Evolutionary conservation across 306 rosid genomes (phyloP).

Genomic region (Ceratonia siliqua): DNA sequence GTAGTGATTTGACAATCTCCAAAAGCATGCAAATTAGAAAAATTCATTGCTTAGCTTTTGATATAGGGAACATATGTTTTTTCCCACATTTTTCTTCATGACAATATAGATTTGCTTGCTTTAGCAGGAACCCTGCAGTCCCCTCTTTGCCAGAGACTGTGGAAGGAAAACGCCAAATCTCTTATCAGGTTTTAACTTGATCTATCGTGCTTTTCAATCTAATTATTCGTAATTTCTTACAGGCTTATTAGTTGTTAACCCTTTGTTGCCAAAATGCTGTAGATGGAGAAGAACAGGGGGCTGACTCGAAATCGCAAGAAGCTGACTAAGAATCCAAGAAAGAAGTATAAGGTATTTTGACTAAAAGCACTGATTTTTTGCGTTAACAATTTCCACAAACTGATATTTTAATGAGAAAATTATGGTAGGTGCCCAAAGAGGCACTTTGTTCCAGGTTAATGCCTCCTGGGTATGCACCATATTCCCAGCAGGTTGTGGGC

Average conservation of each 20-base stretch:
- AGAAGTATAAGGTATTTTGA: slow-evolving; percentile 57
- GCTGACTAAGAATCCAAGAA: slow-evolving; percentile 57
- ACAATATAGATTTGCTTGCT: neutral
- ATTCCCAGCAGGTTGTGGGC: too few relatives aligned
- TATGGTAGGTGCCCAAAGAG: neutral
- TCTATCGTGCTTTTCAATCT: neutral
- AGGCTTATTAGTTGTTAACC: neutral
- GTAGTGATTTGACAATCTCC: neutral
- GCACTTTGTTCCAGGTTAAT: too few relatives aligned
- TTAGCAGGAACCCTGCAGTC: slow-evolving; percentile 36
- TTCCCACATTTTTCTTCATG: too few relatives aligned
- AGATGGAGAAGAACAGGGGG: slow-evolving; percentile 65
- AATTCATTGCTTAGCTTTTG: neutral
- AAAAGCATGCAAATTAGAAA: neutral
- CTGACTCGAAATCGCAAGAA: slow-evolving; percentile 54
- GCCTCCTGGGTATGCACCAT: too few relatives aligned
- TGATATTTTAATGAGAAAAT: neutral
- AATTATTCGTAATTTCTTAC: neutral
- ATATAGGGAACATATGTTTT: too few relatives aligned
- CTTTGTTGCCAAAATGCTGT: slow-evolving; percentile 1
- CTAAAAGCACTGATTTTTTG: neutral
- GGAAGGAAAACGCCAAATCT: slow-evolving; percentile 55
- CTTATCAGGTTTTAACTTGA: slow-evolving; percentile 39
- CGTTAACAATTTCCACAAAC: neutral
- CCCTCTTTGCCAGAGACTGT: slow-evolving; percentile 47